phyloP scores from a whole-genome alignment of 768 basidiomycete genomes.

The Lentinula edodes region DNA sequence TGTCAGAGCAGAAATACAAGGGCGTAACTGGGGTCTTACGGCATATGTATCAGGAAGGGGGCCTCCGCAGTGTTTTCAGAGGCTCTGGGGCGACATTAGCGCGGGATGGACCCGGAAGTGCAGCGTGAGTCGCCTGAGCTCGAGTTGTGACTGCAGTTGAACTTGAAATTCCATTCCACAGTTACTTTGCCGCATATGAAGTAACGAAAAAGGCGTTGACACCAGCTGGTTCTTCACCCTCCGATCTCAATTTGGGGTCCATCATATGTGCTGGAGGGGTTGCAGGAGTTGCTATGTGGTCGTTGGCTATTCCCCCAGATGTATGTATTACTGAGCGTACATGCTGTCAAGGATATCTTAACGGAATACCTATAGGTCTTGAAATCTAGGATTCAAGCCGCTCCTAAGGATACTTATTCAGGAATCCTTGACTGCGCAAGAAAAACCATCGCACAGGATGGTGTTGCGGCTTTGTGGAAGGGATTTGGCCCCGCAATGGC shows the following conservation, averaged over 20 bases:
- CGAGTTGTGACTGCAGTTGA: not conserved
- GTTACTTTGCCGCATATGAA: conserved; percentile 97
- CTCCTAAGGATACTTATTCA: conserved; percentile 95
- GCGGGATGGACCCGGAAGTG: conserved; percentile 94
- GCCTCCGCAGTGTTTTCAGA: conserved; percentile 84
- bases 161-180: conserved; percentile 22
- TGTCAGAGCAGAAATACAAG: conserved; percentile 66
- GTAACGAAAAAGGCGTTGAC: conserved; percentile 84
- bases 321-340: conserved; percentile 39
- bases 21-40: conserved; percentile 89
- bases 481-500: conserved; percentile 98
- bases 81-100: conserved; percentile 92
- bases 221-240: conserved; percentile 72
- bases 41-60: conserved; percentile 92
- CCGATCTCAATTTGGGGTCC: conserved; percentile 78
- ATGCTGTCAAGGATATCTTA: conserved; percentile 2
- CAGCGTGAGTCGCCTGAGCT: conserved; percentile 59
- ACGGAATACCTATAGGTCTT: conserved; percentile 54
- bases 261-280: conserved; percentile 90
- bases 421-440: conserved; percentile 89
- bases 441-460: conserved; percentile 89
- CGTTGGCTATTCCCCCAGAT: conserved; percentile 94
- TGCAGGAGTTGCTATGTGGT: conserved; percentile 98
- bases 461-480: conserved; percentile 87
- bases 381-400: conserved; percentile 94